Conservation (phyloP, 352 stramenopile species). For the Pythium scleroteichum region DNA sequence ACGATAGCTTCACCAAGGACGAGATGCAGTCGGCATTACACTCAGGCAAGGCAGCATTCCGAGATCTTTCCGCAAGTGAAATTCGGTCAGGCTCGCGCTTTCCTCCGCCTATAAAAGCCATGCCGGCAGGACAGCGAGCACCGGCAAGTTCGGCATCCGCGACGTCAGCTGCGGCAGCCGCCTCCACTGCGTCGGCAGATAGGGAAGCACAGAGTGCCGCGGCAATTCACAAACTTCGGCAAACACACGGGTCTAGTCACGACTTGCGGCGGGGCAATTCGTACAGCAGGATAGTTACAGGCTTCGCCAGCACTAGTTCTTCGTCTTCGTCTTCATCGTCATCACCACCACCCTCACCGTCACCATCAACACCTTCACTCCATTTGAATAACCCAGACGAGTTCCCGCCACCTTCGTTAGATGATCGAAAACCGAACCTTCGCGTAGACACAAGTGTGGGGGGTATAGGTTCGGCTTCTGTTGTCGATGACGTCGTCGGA, state of each 20-base stretch:
- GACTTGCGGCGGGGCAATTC: constrained; percentile 19
- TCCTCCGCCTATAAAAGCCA: constrained; percentile 32
- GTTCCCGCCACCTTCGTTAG: constrained; percentile 15
- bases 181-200: constrained; percentile 29
- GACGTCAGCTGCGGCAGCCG: not conserved
- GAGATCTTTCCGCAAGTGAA: constrained; percentile 44
- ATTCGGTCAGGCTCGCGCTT: constrained; percentile 60
- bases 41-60: constrained; percentile 75
- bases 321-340: constrained; percentile 10
- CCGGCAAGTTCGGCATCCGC: constrained; percentile 1
- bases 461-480: not conserved
- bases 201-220: constrained; percentile 76
- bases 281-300: constrained; percentile 24
- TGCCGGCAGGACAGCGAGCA: not conserved
- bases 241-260: constrained; percentile 17
- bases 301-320: constrained; percentile 20
- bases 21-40: constrained; percentile 89
- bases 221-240: constrained; percentile 66
- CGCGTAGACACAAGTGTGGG: constrained; percentile 44
- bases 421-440: constrained; percentile 40
- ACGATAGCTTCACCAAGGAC: constrained; percentile 95
- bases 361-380: not conserved
- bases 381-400: constrained; percentile 1
- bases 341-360: not conserved
- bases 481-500: constrained; percentile 39